Evolutionary conservation across 129 eudicot genomes (phyloP).

Genomic region (Lactuca saligna): DNA sequence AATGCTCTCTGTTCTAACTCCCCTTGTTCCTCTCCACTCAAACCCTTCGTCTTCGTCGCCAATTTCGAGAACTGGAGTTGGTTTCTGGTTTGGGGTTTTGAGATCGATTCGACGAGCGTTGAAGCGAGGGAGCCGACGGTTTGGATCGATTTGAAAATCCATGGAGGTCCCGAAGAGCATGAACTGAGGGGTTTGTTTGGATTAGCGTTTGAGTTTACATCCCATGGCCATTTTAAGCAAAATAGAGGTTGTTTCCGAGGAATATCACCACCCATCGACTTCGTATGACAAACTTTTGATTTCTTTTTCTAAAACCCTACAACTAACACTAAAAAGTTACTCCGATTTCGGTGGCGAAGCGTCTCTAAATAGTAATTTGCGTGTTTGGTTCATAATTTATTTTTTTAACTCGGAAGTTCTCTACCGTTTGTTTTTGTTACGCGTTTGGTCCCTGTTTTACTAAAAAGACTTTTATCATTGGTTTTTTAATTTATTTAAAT

Average conservation of each 20-base stretch:
- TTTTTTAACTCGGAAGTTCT: too few species aligned
- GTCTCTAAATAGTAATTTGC: too few species aligned
- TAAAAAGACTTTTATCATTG: too few species aligned
- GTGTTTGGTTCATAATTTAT: too few species aligned
- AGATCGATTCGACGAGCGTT: slow-evolving; percentile 37
- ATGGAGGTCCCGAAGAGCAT: slow-evolving; percentile 66
- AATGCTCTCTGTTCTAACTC: slow-evolving; percentile 88
- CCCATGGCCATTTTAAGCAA: slow-evolving; percentile 96
- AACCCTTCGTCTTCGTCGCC: slow-evolving; percentile 20
- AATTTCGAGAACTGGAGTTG: slow-evolving; percentile 11
- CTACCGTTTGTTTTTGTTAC: too few species aligned
- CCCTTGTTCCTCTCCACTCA: slow-evolving; percentile 66
- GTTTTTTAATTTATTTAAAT: too few species aligned
- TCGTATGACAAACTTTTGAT: not conserved
- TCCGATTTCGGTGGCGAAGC: too few species aligned
- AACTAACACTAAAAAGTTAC: too few species aligned
- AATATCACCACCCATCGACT: slow-evolving; percentile 13
- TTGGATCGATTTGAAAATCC: slow-evolving; percentile 72
- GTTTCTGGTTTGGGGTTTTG: slow-evolving; percentile 30
- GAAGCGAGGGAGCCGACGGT: slow-evolving; percentile 41
- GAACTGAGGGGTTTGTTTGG: slow-evolving; percentile 34
- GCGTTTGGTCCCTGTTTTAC: too few species aligned
- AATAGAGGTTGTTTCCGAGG: slow-evolving; percentile 50
- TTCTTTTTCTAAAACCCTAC: too few species aligned
- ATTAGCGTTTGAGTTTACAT: slow-evolving; percentile 21